These are phyloP conservation scores for Luffa aegyptiaca DNA, from an alignment of 306 rosid genomes.

Conservation along the genomic window DNA sequence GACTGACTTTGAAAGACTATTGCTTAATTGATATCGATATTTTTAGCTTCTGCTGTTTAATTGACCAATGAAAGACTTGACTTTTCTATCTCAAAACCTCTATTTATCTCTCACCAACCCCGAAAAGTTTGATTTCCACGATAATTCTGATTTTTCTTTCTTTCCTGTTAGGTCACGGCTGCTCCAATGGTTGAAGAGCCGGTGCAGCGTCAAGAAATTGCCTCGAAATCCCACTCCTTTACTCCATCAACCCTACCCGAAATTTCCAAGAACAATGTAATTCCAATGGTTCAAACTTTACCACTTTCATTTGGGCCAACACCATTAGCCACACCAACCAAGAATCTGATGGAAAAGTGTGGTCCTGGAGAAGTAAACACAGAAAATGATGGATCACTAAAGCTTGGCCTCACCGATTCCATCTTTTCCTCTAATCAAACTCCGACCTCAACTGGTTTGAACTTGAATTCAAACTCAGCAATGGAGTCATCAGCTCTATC, in stretches of 20 bases:
- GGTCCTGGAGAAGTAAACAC: constrained; percentile 37
- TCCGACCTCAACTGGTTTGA: constrained; percentile 22
- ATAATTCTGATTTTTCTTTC: not conserved
- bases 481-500: constrained; percentile 50
- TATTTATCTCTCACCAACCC: constrained; percentile 1
- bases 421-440: constrained; percentile 22
- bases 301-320: constrained; percentile 32
- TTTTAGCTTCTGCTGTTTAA: not conserved
- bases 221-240: constrained; percentile 34
- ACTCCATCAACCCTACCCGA: constrained; percentile 32
- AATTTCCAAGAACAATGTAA: constrained; percentile 30
- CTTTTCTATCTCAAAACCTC: not conserved
- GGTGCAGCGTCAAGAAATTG: constrained; percentile 38
- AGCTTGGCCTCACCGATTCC: constrained; percentile 29
- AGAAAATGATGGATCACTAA: constrained; percentile 21
- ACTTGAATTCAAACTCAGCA: constrained; percentile 29
- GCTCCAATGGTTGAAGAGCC: constrained; percentile 66
- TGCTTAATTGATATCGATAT: not conserved
- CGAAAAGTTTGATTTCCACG: not conserved
- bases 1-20: not conserved
- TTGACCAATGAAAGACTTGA: not conserved
- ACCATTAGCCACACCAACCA: constrained; percentile 24
- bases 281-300: constrained; percentile 35
- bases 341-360: constrained; percentile 43
- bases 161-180: constrained; percentile 44